A percentile compares a stretch with the other conserved stretches of the same genome.
Evolutionary conservation across 2,329 filamentous ascomycete species (phyloP).

Genomic region (Alternaria gaisen): DNA sequence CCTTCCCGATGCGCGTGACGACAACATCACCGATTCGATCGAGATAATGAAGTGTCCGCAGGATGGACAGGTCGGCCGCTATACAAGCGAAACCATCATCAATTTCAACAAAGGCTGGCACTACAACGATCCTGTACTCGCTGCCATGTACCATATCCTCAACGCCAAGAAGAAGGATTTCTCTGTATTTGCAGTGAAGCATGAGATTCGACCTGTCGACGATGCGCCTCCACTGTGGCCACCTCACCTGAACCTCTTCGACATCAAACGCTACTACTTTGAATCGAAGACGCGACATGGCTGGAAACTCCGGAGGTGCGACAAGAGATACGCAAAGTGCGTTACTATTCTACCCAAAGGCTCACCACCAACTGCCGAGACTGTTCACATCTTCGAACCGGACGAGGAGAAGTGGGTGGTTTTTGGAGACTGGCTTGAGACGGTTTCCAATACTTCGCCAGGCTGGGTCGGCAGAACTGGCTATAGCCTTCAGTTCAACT

Average conservation of each 20-base stretch:
- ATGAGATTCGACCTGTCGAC: neutral
- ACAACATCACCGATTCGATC: neutral
- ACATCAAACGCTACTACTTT: neutral
- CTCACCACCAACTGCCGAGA: neutral
- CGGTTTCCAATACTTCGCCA: neutral
- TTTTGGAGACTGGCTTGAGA: neutral
- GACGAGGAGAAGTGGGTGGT: neutral
- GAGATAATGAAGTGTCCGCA: neutral
- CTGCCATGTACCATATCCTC: neutral
- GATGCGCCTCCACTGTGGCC: neutral
- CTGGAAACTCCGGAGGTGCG: too few relatives aligned
- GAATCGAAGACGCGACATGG: neutral
- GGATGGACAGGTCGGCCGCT: constrained; percentile 4
- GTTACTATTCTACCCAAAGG: neutral
- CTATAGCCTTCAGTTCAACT: neutral
- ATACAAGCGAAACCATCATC: neutral
- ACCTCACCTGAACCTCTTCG: neutral
- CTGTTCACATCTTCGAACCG: neutral
- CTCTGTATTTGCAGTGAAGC: neutral
- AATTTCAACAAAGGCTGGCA: neutral
- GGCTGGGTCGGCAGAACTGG: neutral
- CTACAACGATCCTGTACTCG: neutral
- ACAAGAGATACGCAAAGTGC: neutral
- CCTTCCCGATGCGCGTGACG: neutral
- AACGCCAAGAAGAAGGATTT: neutral